Conservation (phyloP, 805 yeast species). For the Teunomyces lycoperdinae region DNA sequence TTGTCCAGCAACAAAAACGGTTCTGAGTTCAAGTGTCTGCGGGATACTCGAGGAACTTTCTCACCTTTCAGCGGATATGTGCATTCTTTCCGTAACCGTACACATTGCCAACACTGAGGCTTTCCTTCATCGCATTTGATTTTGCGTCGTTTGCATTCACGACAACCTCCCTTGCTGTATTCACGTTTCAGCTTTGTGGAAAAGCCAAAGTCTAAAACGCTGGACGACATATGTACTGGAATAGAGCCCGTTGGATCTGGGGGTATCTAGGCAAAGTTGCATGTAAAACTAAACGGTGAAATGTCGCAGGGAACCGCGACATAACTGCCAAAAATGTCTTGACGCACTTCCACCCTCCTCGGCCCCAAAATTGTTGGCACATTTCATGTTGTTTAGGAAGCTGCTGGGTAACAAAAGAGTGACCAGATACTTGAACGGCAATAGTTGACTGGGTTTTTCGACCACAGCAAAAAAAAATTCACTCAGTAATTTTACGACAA, state of each 20-base stretch:
- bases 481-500: no score
- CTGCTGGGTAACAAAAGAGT: no score
- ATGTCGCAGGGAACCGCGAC: background rate
- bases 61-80: constrained; percentile 37
- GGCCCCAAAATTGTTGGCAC: background rate
- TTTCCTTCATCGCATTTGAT: constrained; percentile 40
- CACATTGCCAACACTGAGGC: constrained; percentile 35
- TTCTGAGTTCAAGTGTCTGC: constrained; percentile 4
- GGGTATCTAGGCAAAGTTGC: background rate
- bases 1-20: background rate
- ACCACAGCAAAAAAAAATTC: no score
- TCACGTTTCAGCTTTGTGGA: constrained; percentile 12
- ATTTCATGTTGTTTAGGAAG: no score
- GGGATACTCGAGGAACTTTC: constrained; percentile 30
- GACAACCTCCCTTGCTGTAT: constrained; percentile 40
- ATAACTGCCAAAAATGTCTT: constrained; percentile 5
- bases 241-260: background rate
- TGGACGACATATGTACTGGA: constrained; percentile 9
- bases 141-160: constrained; percentile 42
- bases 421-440: no score
- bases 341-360: background rate
- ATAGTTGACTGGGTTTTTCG: no score
- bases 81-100: constrained; percentile 31
- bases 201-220: constrained; percentile 12
- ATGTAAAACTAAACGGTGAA: background rate